Conservation (phyloP, 805 yeast genomes). For the Sugiyamaella chiloensis region DNA sequence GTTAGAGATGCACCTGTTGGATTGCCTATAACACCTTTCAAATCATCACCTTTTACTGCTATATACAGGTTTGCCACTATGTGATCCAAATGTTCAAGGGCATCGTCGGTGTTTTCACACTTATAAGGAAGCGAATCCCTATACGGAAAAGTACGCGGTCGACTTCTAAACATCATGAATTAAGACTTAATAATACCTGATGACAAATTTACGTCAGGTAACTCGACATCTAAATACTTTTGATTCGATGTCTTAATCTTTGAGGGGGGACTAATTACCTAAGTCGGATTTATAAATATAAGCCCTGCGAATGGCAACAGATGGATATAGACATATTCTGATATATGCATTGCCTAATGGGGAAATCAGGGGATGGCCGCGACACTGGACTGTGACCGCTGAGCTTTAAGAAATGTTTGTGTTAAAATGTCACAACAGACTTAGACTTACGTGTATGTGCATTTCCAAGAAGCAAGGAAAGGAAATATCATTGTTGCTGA, state of each 20-base stretch:
- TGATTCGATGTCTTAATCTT: not conserved
- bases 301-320: not conserved
- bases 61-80: conserved; percentile 77
- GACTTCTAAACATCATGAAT: not conserved
- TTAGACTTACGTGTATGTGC: too few relatives aligned
- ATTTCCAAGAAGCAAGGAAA: too few relatives aligned
- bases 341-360: not conserved
- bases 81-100: conserved; percentile 69
- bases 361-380: not conserved
- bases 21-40: conserved; percentile 62
- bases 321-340: not conserved
- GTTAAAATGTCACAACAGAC: too few relatives aligned
- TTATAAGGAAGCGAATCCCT: conserved; percentile 64
- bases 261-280: not conserved
- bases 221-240: too few relatives aligned
- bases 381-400: too few relatives aligned
- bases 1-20: conserved; percentile 64
- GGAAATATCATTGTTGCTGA: too few relatives aligned
- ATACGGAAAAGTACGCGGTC: conserved; percentile 43
- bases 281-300: not conserved
- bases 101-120: conserved; percentile 64
- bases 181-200: too few relatives aligned
- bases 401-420: too few relatives aligned
- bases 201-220: too few relatives aligned
- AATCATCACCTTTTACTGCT: conserved; percentile 70